Base-by-base conservation (phyloP, 1,284 basidiomycete genomes). In the Ustilago hordei region DNA sequence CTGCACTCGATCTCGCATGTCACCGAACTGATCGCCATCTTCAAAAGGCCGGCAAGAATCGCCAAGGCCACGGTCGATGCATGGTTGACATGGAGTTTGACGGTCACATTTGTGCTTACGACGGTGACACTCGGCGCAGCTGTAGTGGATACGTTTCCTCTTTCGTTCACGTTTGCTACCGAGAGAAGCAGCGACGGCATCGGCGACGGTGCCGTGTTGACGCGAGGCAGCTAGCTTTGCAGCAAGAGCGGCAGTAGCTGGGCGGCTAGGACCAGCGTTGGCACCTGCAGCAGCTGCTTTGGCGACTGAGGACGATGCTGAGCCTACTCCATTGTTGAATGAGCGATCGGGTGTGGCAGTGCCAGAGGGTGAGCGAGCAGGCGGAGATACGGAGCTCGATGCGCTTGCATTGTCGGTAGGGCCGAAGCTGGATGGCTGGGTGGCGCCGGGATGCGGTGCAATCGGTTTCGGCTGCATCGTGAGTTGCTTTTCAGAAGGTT, bases 41-140 rank as follows among this genome's bases (percentile, higher is more conserved):
- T 83, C 81, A 41, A 83, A 84, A 0, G 80, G 78, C 19, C 83
- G 63, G 47, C 83, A 85, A 43, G 66, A 60, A 35, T 84, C 82
- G 19, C 72, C 81, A 2, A 84, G 59, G 28, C 83, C 82, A 28
- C 83, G 78, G 32, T 85, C 82, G 52, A 84, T 72, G 65, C 83
- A 85, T 3, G 83, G 78, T 39, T 80, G 75, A 55, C 82, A 84
- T 3, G 82, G 82, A 2, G 78, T 83, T 48, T 83, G 80, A 36
- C 82, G 78, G 67, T 84, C 82, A 54, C 82, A 84, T 63, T 81
- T 81, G 77, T 84, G 82, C 61, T 84, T 84, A 9, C 82, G 70
- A 45, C 82, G 69, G 63, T 84, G 82, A 34, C 82, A 84, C 56
- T 85, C 83, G 12, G 83, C 78, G 43, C 83, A 85, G 35, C 76